phyloP scores from a whole-genome alignment of 176 grass and related monocot genomes.

The Dactylis glomerata region DNA sequence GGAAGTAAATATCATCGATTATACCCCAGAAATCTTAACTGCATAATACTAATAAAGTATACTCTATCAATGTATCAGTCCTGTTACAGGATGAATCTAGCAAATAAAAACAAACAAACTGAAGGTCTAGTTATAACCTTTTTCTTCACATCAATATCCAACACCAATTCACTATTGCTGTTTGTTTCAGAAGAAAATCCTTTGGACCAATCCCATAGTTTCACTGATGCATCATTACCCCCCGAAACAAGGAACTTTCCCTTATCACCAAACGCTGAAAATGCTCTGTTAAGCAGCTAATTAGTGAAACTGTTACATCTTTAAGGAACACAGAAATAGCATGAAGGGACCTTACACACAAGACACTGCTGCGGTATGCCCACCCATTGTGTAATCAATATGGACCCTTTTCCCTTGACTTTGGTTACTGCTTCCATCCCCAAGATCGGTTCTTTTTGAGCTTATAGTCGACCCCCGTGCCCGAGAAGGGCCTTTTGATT shows the following conservation, averaged over 20 bases:
- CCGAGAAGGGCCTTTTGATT: constrained; percentile 44
- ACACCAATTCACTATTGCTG: constrained; percentile 45
- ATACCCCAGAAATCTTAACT: background rate
- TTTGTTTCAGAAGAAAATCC: constrained; percentile 60
- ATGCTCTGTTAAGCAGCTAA: constrained; percentile 56
- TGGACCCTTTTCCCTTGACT: constrained; percentile 56
- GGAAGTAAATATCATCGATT: constrained; percentile 11
- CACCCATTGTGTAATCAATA: constrained; percentile 69
- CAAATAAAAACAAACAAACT: background rate
- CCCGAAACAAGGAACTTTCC: constrained; percentile 90
- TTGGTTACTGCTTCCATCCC: constrained; percentile 40
- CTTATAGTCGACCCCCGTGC: constrained; percentile 19
- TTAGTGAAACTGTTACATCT: constrained; percentile 27
- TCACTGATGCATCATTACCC: constrained; percentile 83
- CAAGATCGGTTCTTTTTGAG: constrained; percentile 43
- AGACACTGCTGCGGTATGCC: constrained; percentile 80
- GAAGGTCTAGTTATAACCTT: constrained; percentile 49
- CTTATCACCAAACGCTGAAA: constrained; percentile 85
- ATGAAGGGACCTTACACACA: constrained; percentile 77
- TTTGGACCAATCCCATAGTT: constrained; percentile 94
- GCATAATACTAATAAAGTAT: background rate
- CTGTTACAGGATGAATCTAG: background rate
- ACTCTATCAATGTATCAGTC: background rate
- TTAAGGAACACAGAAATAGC: background rate
- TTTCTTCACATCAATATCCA: constrained; percentile 79